These are phyloP conservation scores for Ceratobasidium sp. DNA, from an alignment of 1,284 basidiomycete species.

Conservation along the genomic window DNA sequence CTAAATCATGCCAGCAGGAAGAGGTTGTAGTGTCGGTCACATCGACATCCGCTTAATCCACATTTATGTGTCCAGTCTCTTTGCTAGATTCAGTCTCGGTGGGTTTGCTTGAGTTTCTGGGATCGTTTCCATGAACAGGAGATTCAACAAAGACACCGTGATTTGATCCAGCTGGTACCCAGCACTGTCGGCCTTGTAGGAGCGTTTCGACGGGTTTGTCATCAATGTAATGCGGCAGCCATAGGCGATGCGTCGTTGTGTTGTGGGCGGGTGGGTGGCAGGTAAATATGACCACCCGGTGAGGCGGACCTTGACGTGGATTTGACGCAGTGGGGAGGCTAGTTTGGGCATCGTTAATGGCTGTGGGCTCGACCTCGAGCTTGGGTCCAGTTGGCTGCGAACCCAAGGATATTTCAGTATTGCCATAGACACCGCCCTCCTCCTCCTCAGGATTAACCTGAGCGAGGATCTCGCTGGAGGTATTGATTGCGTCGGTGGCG, in stretches of 20 bases:
- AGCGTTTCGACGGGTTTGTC: neutral
- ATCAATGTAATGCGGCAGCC: neutral
- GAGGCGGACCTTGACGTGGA: neutral
- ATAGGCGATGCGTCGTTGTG: neutral
- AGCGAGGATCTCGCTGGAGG: too few relatives aligned
- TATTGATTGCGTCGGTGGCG: conserved; percentile 44
- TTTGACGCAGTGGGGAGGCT: neutral
- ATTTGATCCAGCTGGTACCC: neutral
- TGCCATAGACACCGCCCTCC: conserved; percentile 9
- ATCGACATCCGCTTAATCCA: conserved; percentile 40
- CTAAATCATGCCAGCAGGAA: conserved; percentile 51
- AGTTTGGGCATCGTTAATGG: neutral
- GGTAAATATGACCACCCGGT: conserved; percentile 6
- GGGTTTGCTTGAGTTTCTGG: conserved; percentile 50
- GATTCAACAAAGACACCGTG: conserved; percentile 14
- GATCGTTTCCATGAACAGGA: conserved; percentile 52
- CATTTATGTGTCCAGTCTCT: conserved; percentile 45
- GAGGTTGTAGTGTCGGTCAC: neutral
- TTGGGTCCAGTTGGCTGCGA: neutral
- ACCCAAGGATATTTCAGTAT: neutral
- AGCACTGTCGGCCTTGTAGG: conserved; percentile 14
- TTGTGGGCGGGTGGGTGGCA: conserved; percentile 4
- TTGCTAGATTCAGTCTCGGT: conserved; percentile 40
- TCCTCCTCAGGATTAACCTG: neutral
- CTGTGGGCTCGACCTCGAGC: neutral